Base-by-base conservation (phyloP, 495 filamentous ascomycete species). In the Glarea lozoyensis region DNA sequence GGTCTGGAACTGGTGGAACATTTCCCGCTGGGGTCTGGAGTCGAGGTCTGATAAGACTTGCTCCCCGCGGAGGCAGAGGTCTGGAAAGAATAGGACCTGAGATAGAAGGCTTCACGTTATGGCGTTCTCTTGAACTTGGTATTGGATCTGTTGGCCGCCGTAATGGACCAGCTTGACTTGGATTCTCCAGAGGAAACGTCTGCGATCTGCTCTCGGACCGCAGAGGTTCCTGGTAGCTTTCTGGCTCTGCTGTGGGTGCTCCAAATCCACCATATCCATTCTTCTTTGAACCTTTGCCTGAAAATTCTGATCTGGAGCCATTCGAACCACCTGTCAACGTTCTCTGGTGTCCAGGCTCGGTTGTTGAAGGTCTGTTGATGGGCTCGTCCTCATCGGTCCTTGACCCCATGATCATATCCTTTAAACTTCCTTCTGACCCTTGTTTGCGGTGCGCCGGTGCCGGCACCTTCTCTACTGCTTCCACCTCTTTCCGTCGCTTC, bases 261-360 rank as follows among this genome's bases (percentile, higher is more conserved):
- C 66, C 69, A 45, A 70, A 69, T 10, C 68, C 66, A 6, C 66
- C 70, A 42, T 73, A 72, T 16, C 71, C 70, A 41, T 70, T 69
- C 37, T 61, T 67, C 42, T 64, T 62, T 15, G 64, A 62, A 20
- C 57, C 43, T 42, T 53, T 64, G 12, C 49, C 42, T 27, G 52
- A 48, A 24, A 60, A 49, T 30, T 46, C 60, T 6, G 57, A 58
- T 29, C 59, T 57, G n/a, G 42, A 46, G 12, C 50, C 65, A 33
- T 54, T 57, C 36, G 65, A 69, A 4, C 61, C 53, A 37, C 55
- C 64, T 10, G 67, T 69, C n/a, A 56, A 57, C 15, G 42, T 50
- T 23, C 46, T 43, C 13, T 46, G 45, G 34, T 50, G 45, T 13
- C 49, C 49, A 20, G 46, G 29, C 10, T 42, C 46, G 32, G 54